Conservation (phyloP, 1,284 basidiomycete species). For the Cryptococcus wingfieldii region DNA sequence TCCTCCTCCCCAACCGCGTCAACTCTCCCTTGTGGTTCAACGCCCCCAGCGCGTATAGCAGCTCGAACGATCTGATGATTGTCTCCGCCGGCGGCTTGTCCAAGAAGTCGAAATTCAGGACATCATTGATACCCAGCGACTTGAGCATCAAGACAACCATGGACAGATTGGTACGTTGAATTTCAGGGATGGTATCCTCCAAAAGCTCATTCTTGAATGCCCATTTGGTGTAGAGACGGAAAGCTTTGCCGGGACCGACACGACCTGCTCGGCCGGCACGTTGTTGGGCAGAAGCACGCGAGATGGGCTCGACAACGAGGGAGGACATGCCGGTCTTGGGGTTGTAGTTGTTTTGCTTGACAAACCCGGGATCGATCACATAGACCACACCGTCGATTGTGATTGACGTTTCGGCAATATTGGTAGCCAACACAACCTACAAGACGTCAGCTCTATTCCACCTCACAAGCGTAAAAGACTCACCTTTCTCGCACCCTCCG, state of each 20-base stretch:
- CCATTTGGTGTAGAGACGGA: conserved; percentile 70
- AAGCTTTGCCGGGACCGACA: conserved; percentile 97
- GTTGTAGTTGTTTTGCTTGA: conserved; percentile 97
- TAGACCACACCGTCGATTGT: conserved; percentile 97
- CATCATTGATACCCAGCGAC: conserved; percentile 60
- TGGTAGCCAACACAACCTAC: conserved; percentile 87
- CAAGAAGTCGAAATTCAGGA: conserved; percentile 61
- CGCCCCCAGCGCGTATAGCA: conserved; percentile 92
- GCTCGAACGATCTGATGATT: conserved; percentile 88
- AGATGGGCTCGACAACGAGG: conserved; percentile 88
- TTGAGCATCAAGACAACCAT: conserved; percentile 60
- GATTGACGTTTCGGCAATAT: conserved; percentile 97
- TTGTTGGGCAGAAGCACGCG: conserved; percentile 93
- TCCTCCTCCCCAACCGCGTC: conserved; percentile 89
- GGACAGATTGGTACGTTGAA: conserved; percentile 50
- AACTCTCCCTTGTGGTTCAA: conserved; percentile 94
- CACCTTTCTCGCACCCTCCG: conserved; percentile 84
- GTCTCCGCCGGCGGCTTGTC: conserved; percentile 84
- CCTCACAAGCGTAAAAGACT: conserved; percentile 4
- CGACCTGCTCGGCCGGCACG: conserved; percentile 94
- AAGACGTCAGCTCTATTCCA: background rate
- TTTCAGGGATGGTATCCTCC: conserved; percentile 60
- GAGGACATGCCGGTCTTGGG: conserved; percentile 96
- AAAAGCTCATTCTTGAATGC: conserved; percentile 61
- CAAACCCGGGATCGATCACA: conserved; percentile 95